Evolutionary conservation across 1,284 basidiomycete species (phyloP), one percentile per base, ranked within the genome.

Genomic region (Cutaneotrichosporon sp.): DNA sequence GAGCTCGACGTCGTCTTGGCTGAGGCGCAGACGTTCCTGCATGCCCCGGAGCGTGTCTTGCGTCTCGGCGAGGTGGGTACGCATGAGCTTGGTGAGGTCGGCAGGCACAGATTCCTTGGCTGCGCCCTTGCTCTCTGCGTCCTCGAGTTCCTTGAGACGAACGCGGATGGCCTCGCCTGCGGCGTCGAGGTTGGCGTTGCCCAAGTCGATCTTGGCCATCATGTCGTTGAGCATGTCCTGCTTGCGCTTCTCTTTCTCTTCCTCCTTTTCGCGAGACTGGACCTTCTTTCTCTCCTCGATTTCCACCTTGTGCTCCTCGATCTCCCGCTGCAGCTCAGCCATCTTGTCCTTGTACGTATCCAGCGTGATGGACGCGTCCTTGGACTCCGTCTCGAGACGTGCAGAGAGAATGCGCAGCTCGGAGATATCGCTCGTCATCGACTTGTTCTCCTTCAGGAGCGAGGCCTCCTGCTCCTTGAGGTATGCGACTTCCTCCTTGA

Each of bases 151-250:
- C 48, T 66, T 64, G 23, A 74, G 62, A 3, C 70, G 56, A 33
- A 65, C 59, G 17, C 68, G 68, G 9, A 76, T 62, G 49, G 72
- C 70, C 46, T 71, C 71, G 17, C 64, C 63, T 3, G 68, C 50
- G 1, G 62, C 58, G 33, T 69, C 63, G 35, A 63, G 50, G 10
- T 56, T 53, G 2, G 63, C 56, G 13, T 68, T 67, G 35, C 70
- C 70, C 64, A 87, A 83, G 77, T 93, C 93, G 67, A 98, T 96
- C 76, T 96, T 94, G 58, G 93, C 90, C 93, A 99, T 97, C 91
- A 99, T 96, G 63, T 94, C 80, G n/a, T 90, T 92, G 87, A 99
- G 91, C 81, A 96, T 96, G 78, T 97, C 94, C 67, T 96, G 92
- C 77, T 97, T 98, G 75, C 90, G 85, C 80, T 91, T 94, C 80